Conservation (phyloP, 441 rosid genomes). For the Syzygium syzygioides region DNA sequence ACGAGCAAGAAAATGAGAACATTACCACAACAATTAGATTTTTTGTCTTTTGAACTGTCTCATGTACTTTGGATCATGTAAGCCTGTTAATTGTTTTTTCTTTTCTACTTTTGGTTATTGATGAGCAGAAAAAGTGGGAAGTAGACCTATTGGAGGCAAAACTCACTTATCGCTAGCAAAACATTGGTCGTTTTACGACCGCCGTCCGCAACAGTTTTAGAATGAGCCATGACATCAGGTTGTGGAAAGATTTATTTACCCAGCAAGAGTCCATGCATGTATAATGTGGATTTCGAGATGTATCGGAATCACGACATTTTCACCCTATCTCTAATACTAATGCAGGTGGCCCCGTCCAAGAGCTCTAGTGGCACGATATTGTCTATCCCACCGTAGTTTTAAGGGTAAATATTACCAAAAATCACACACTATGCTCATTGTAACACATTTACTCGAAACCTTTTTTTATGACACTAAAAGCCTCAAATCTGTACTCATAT, state of each 20-base stretch:
- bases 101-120: neutral
- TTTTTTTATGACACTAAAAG: too few species aligned
- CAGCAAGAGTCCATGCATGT: neutral
- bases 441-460: too few species aligned
- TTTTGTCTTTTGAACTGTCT: neutral
- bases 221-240: neutral
- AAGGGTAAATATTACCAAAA: too few species aligned
- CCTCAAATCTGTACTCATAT: too few species aligned
- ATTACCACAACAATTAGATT: neutral
- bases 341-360: neutral
- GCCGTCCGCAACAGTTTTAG: rapidly evolving
- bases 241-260: neutral
- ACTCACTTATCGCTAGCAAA: neutral
- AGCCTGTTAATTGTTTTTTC: neutral
- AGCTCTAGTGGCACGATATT: neutral
- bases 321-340: neutral
- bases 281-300: neutral
- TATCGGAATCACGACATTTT: neutral
- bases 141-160: neutral
- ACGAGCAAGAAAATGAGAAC: neutral
- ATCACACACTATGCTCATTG: too few species aligned
- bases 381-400: neutral
- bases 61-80: neutral
- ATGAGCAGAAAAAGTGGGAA: neutral
- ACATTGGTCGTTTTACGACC: too few species aligned